These are phyloP conservation scores for Chrysanthemum makinoi DNA, from an alignment of 129 eudicot species.

Conservation along the genomic window DNA sequence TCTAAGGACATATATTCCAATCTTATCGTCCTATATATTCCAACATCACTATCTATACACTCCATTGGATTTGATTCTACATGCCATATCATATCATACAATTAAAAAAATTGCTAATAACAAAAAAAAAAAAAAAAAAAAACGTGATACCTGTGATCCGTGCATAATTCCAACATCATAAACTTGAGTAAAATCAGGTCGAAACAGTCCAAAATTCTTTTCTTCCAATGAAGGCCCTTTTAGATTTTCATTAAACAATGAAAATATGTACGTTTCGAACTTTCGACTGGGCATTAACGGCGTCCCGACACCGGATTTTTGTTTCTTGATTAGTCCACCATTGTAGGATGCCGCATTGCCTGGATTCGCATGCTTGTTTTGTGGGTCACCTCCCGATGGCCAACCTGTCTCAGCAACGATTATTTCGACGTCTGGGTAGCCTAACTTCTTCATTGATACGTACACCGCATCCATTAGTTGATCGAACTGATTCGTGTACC, in stretches of 20 bases:
- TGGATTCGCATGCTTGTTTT: conserved; percentile 44
- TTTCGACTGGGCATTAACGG: conserved; percentile 82
- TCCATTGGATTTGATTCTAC: conserved; percentile 4
- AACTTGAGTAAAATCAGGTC: conserved; percentile 75
- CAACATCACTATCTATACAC: background rate
- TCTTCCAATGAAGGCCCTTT: conserved; percentile 81
- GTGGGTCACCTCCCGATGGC: conserved; percentile 71
- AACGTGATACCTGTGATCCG: conserved; percentile 24
- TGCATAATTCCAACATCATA: conserved; percentile 73
- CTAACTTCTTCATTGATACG: conserved; percentile 66
- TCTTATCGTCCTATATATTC: too few relatives aligned
- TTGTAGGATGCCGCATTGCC: conserved; percentile 72
- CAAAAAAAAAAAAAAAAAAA: background rate
- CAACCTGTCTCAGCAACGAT: conserved; percentile 91
- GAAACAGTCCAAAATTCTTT: conserved; percentile 73
- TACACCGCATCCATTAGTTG: conserved; percentile 61
- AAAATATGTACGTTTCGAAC: conserved; percentile 79
- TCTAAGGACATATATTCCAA: too few relatives aligned
- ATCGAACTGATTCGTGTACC: conserved; percentile 76
- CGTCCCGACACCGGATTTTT: conserved; percentile 56
- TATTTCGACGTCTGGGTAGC: conserved; percentile 70
- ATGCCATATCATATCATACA: background rate
- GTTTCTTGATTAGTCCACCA: conserved; percentile 56
- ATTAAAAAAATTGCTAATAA: background rate
- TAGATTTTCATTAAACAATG: conserved; percentile 70